These are phyloP conservation scores for Diaporthe velutina DNA, from an alignment of 2,329 filamentous ascomycete species.

Conservation along the genomic window DNA sequence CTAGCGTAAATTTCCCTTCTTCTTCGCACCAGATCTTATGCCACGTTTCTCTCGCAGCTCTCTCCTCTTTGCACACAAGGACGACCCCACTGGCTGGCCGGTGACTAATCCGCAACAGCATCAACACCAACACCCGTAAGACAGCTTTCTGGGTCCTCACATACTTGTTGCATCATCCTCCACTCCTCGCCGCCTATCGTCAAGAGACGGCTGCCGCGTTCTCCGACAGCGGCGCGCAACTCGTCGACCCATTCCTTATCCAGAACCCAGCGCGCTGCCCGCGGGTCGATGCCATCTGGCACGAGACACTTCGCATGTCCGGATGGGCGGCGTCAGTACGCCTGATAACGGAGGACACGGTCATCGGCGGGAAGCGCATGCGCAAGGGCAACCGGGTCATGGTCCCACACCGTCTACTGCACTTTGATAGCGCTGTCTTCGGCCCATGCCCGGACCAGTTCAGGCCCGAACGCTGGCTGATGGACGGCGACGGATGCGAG, in stretches of 20 bases:
- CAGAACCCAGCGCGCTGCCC: constrained; percentile 45
- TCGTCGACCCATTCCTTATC: constrained; percentile 49
- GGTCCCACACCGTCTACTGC: constrained; percentile 46
- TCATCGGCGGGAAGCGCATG: constrained; percentile 46
- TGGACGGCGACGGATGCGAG: too few species aligned
- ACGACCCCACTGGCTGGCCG: too few species aligned
- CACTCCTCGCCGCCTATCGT: constrained; percentile 39
- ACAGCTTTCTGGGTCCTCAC: constrained; percentile 46
- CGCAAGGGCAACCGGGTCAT: constrained; percentile 45
- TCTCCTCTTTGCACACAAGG: too few species aligned
- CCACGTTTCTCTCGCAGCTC: too few species aligned
- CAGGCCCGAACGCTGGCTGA: neutral
- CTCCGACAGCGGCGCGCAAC: constrained; percentile 36
- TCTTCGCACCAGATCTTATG: neutral
- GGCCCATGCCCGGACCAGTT: constrained; percentile 20
- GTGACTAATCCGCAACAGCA: constrained; percentile 35
- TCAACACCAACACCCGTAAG: constrained; percentile 48
- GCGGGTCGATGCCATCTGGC: constrained; percentile 44
- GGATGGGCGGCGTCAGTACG: constrained; percentile 45
- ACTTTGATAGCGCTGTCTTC: constrained; percentile 44
- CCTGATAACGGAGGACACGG: constrained; percentile 41
- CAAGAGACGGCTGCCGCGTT: constrained; percentile 45
- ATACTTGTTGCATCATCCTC: constrained; percentile 43
- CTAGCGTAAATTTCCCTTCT: constrained; percentile 27
- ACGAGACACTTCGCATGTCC: constrained; percentile 45